Percentiles rank a stretch among this genome's conserved stretches.
Conservation (phyloP, 208 protist species). For the Trypanosoma brucei region DNA sequence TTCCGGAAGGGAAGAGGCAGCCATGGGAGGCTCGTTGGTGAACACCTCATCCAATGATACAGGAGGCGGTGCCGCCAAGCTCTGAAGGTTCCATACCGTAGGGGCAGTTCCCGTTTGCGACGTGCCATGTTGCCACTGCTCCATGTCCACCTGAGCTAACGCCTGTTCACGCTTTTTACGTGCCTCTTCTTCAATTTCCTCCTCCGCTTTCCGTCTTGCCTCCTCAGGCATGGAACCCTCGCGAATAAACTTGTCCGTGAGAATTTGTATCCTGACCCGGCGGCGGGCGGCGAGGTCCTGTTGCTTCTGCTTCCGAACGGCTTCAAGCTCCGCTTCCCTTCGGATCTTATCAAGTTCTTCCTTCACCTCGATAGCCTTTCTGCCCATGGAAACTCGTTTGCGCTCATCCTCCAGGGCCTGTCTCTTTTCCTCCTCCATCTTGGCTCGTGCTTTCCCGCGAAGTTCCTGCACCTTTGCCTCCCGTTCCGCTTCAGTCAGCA, state of each 20-base stretch:
- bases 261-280: slow-evolving; percentile 61
- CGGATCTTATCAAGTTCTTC: slow-evolving; percentile 48
- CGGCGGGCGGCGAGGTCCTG: slow-evolving; percentile 48
- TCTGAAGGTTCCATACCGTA: slow-evolving; percentile 32
- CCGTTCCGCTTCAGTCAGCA: slow-evolving; percentile 70
- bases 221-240: slow-evolving; percentile 49
- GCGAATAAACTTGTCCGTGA: slow-evolving; percentile 60
- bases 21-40: slow-evolving; percentile 12
- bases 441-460: slow-evolving; percentile 42
- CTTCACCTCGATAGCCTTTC: slow-evolving; percentile 48
- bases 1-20: slow-evolving; percentile 9
- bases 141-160: slow-evolving; percentile 4
- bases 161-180: slow-evolving; percentile 31
- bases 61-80: slow-evolving; percentile 7
- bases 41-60: slow-evolving; percentile 27
- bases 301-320: slow-evolving; percentile 44
- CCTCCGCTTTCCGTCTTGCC: slow-evolving; percentile 33
- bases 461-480: slow-evolving; percentile 70
- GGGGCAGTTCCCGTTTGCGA: neutral
- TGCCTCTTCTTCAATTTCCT: slow-evolving; percentile 44
- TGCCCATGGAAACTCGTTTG: slow-evolving; percentile 53
- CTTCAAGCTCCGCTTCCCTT: slow-evolving; percentile 40
- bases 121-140: neutral
- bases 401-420: slow-evolving; percentile 53
- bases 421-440: slow-evolving; percentile 44